Percentiles rank a stretch among this genome's conserved stretches.
Conservation (phyloP, 1,284 basidiomycete genomes). For the Rugosomyces carneus region DNA sequence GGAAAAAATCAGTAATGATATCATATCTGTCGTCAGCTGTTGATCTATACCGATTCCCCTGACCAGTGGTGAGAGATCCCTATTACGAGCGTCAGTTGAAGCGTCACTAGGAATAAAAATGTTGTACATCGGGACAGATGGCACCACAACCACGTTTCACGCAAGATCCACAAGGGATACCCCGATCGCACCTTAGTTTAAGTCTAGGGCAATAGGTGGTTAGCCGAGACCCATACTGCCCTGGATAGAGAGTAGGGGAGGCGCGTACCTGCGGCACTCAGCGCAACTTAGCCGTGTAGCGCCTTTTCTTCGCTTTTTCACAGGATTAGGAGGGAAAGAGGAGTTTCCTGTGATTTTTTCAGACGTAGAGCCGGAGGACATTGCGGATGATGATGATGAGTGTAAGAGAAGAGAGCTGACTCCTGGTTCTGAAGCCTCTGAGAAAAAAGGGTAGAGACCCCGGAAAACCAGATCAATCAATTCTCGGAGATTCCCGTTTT, state of each 20-base stretch:
- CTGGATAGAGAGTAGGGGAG: slow-evolving; percentile 9
- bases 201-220: slow-evolving; percentile 35
- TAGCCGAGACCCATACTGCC: slow-evolving; percentile 1
- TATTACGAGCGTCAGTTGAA: slow-evolving; percentile 16
- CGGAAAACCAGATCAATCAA: too few relatives aligned
- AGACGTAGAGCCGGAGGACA: slow-evolving; percentile 32
- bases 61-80: slow-evolving; percentile 73
- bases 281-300: slow-evolving; percentile 72
- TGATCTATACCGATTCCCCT: slow-evolving; percentile 61
- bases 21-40: slow-evolving; percentile 9
- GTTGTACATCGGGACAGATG: slow-evolving; percentile 52
- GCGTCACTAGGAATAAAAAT: background rate
- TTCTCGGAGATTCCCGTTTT: slow-evolving; percentile 1
- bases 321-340: slow-evolving; percentile 28
- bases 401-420: slow-evolving; percentile 15
- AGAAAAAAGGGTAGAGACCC: too few relatives aligned
- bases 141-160: slow-evolving; percentile 68
- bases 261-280: slow-evolving; percentile 56
- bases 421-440: too few relatives aligned
- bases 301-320: slow-evolving; percentile 69
- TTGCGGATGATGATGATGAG: slow-evolving; percentile 27
- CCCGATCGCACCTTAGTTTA: slow-evolving; percentile 72
- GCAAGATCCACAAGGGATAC: slow-evolving; percentile 59
- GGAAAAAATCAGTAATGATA: slow-evolving; percentile 2
- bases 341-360: slow-evolving; percentile 27